Base-by-base conservation (phyloP, 2,329 filamentous ascomycete species). In the Beauveria medogensis region DNA sequence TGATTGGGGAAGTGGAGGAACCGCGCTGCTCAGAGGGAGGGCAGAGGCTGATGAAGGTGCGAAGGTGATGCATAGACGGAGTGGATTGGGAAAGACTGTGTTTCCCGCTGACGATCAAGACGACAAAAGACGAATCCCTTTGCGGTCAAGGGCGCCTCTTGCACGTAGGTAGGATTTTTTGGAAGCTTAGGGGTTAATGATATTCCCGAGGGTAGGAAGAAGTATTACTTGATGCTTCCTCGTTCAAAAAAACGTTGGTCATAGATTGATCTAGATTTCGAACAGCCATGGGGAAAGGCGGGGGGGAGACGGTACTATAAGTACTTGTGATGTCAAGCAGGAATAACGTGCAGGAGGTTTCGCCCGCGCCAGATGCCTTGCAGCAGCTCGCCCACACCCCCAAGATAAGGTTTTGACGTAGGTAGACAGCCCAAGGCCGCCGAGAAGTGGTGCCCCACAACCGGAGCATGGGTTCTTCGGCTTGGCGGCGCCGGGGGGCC, bases 51-150 rank as follows among this genome's bases (percentile, higher is more conserved):
- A 41, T 55, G 30, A 61, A 62, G 43, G 57, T 26, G 52, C 52
- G 59, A 48, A 60, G 53, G 43, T 63, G 55, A 62, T 66, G 65
- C 66, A 67, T 69, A 66, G 64, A 66, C 58, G 64, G 22, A 16
- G 10, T 22, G 28, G 10, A 28, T 20, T 28, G 54, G 44, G 28
- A 48, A 56, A 37, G 34, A 14, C 34, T 37, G 34, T 37, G 34
- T 37, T 53, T 53, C 50, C 50, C 50, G 30, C 30, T 34, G 18
- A 24, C n/a, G 50, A 40, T 53, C n/a, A 53, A 53, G n/a, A 24
- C 30, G 30, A 40, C 50, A 52, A 52, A 52, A 52, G 50, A 52
- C 50, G 18, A 26, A 52, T 14, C 48, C 30, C 50, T 53, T 53
- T 53, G 20, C 50, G 16, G 10, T n/a, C 37, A 40, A 53, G 50